Evolutionary conservation across 2,329 filamentous ascomycete species (phyloP).

Genomic region (Aspergillus caelatus): DNA sequence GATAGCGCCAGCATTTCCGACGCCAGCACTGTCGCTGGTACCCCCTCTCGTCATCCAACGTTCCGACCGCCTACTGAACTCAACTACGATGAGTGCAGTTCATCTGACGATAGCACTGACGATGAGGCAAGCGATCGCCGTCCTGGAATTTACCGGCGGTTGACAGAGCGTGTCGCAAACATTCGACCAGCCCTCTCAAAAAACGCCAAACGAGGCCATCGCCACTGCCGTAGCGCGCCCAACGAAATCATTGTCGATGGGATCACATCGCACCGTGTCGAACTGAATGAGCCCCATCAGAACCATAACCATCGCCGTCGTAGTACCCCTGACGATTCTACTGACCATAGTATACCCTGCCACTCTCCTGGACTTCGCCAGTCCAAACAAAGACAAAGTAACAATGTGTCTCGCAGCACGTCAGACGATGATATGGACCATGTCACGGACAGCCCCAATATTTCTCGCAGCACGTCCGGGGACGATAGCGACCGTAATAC

Average conservation of each 20-base stretch:
- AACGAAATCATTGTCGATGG: background rate
- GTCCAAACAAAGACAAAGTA: background rate
- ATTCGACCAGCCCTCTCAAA: background rate
- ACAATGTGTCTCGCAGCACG: background rate
- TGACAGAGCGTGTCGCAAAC: background rate
- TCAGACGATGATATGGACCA: background rate
- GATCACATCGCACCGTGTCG: background rate
- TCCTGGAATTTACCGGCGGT: background rate
- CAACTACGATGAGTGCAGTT: background rate
- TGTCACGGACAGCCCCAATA: background rate
- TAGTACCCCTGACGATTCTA: background rate
- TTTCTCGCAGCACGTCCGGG: background rate
- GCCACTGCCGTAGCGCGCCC: background rate
- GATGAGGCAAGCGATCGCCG: too few species aligned
- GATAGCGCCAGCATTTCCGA: background rate
- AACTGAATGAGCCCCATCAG: background rate
- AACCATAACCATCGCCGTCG: background rate
- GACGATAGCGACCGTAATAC: background rate
- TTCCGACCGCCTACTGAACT: background rate
- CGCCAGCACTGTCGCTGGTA: background rate
- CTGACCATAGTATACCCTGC: background rate
- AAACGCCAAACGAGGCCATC: background rate
- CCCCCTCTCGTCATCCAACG: background rate
- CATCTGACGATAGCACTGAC: background rate
- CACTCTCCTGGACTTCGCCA: background rate